Evolutionary conservation across 2,329 filamentous ascomycete genomes (phyloP).

Genomic region (Xylariaceae sp.): DNA sequence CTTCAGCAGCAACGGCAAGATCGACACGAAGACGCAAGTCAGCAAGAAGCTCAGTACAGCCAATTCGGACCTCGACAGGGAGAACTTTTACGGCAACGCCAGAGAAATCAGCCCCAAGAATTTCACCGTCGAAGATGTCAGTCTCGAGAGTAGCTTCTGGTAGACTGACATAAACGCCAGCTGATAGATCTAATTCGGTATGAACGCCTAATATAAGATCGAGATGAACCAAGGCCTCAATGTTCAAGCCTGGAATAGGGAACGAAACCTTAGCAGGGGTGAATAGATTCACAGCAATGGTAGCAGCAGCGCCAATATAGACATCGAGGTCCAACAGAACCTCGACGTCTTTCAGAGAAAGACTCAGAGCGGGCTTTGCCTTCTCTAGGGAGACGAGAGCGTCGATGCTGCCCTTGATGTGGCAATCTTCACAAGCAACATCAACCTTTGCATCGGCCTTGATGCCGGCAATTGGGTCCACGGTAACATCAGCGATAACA

Average conservation of each 20-base stretch:
- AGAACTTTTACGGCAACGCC: slow-evolving; percentile 55
- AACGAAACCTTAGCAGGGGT: slow-evolving; percentile 52
- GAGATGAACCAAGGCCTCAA: slow-evolving; percentile 55
- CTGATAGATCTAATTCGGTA: slow-evolving; percentile 56
- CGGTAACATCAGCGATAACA: slow-evolving; percentile 35
- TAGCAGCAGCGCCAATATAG: slow-evolving; percentile 50
- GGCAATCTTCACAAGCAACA: slow-evolving; percentile 55
- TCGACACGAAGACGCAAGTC: slow-evolving; percentile 58
- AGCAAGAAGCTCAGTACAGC: slow-evolving; percentile 54
- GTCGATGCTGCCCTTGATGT: slow-evolving; percentile 55
- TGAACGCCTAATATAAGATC: slow-evolving; percentile 58
- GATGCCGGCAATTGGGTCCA: slow-evolving; percentile 48
- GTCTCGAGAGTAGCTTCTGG: slow-evolving; percentile 52
- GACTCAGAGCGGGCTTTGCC: slow-evolving; percentile 48
- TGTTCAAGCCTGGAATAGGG: slow-evolving; percentile 48
- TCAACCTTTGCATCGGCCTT: slow-evolving; percentile 37
- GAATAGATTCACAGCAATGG: slow-evolving; percentile 58
- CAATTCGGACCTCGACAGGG: slow-evolving; percentile 51
- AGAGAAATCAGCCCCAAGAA: slow-evolving; percentile 55
- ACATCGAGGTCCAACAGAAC: slow-evolving; percentile 58
- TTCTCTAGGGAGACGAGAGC: slow-evolving; percentile 51
- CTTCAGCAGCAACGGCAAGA: slow-evolving; percentile 47
- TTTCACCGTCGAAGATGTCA: slow-evolving; percentile 50
- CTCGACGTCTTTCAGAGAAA: slow-evolving; percentile 58
- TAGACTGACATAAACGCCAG: slow-evolving; percentile 58